A percentile compares a stretch with the other conserved stretches of the same genome.
Conservation (phyloP, 1,139 yeast species). For the Candida tetrigidarum region DNA sequence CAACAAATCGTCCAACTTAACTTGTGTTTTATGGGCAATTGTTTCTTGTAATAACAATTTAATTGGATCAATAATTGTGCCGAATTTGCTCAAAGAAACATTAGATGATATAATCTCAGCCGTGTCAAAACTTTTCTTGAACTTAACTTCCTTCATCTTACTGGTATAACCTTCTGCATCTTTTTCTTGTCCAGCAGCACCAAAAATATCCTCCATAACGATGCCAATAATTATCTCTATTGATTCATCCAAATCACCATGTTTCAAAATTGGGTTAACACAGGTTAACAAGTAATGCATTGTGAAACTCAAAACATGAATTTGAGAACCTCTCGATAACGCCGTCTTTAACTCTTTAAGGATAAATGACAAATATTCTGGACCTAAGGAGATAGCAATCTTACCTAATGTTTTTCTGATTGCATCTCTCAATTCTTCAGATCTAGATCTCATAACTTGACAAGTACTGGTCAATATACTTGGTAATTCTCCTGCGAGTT, state of each 20-base stretch:
- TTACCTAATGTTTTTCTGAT: slow-evolving; percentile 77
- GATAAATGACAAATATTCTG: slow-evolving; percentile 73
- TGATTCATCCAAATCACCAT: slow-evolving; percentile 80
- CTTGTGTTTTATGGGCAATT: slow-evolving; percentile 68
- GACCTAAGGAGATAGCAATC: slow-evolving; percentile 68
- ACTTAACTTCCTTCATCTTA: slow-evolving; percentile 89
- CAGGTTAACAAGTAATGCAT: slow-evolving; percentile 72
- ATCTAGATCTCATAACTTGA: slow-evolving; percentile 83
- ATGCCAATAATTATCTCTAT: slow-evolving; percentile 65
- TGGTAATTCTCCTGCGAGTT: slow-evolving; percentile 66
- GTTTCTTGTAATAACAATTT: slow-evolving; percentile 67
- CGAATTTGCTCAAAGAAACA: slow-evolving; percentile 63
- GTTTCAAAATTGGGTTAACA: slow-evolving; percentile 49
- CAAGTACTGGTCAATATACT: slow-evolving; percentile 84
- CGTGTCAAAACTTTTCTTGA: slow-evolving; percentile 86
- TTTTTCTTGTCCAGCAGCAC: slow-evolving; percentile 91
- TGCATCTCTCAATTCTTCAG: slow-evolving; percentile 89
- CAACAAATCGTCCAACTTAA: slow-evolving; percentile 77
- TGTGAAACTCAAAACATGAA: slow-evolving; percentile 90
- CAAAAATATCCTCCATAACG: slow-evolving; percentile 92
- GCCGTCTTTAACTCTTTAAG: slow-evolving; percentile 80
- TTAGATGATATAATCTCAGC: slow-evolving; percentile 76
- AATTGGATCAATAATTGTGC: slow-evolving; percentile 70
- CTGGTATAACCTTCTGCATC: slow-evolving; percentile 92
- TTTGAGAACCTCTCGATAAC: slow-evolving; percentile 86